Evolutionary conservation across 1,139 yeast genomes (phyloP).

Genomic region (Scheffersomyces illinoinensis): DNA sequence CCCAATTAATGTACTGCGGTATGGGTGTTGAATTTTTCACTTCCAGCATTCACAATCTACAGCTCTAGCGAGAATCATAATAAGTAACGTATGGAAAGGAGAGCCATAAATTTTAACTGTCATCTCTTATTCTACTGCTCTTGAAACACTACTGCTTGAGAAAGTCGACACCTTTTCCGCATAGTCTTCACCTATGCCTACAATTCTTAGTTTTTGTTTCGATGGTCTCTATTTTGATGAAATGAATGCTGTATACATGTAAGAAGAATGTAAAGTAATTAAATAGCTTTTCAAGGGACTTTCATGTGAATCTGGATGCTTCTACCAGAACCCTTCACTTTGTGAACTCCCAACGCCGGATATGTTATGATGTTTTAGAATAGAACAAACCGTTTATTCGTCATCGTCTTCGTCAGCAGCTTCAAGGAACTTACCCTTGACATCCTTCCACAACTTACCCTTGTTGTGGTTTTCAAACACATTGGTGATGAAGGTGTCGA

Average conservation of each 20-base stretch:
- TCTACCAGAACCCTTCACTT: not conserved
- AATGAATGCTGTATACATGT: not conserved
- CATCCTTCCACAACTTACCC: constrained; percentile 98
- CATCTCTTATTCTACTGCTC: not conserved
- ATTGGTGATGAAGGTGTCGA: constrained; percentile 73
- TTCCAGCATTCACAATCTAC: not conserved
- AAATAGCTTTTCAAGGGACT: not conserved
- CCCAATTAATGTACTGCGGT: not conserved
- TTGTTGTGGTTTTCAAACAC: constrained; percentile 88
- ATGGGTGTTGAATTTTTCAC: not conserved
- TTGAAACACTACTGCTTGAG: no score
- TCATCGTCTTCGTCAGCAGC: constrained; percentile 62
- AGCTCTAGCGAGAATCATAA: no score
- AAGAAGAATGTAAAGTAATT: not conserved
- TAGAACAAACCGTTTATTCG: constrained; percentile 20
- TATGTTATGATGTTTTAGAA: not conserved
- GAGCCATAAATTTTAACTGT: not conserved
- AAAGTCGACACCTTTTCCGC: not conserved
- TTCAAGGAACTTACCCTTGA: constrained; percentile 64
- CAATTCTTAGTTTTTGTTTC: not conserved
- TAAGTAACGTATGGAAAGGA: not conserved
- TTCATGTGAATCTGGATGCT: not conserved
- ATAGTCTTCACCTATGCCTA: not conserved
- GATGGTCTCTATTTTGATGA: not conserved
- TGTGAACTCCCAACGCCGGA: not conserved